These are phyloP conservation scores for Vitis labrusca DNA, from an alignment of 164 flowering plant species.

Conservation along the genomic window DNA sequence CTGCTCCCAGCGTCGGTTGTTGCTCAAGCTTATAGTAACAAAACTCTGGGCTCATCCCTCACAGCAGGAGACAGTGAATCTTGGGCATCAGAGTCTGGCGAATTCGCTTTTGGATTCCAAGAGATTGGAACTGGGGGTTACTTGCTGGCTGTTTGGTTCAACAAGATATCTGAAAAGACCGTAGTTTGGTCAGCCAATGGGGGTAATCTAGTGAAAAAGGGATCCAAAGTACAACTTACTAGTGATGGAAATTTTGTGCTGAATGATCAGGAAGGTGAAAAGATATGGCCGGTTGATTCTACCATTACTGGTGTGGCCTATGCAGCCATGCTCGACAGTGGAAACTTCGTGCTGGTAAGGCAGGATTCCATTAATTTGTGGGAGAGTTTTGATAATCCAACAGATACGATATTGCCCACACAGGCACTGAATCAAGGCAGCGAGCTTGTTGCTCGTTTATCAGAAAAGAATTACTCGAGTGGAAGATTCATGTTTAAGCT, in stretches of 20 bases:
- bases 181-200: neutral
- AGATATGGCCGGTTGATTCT: neutral
- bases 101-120: slow-evolving; percentile 3
- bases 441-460: slow-evolving; percentile 1
- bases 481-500: slow-evolving; percentile 7
- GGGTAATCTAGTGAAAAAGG: neutral
- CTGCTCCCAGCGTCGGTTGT: too few species aligned
- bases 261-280: slow-evolving; percentile 1
- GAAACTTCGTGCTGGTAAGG: slow-evolving; percentile 9
- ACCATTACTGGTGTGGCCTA: neutral
- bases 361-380: neutral
- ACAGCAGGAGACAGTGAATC: neutral
- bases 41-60: neutral
- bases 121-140: neutral
- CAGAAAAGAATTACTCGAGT: slow-evolving; percentile 3
- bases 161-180: neutral
- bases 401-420: neutral
- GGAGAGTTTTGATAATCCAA: slow-evolving; percentile 14
- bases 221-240: neutral
- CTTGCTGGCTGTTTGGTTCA: neutral
- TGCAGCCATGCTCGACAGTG: neutral
- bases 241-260: neutral
- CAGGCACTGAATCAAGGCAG: slow-evolving; percentile 4
- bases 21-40: neutral
- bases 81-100: neutral